Conservation (phyloP, 176 grass and related monocot genomes). For the Carex scoparia region DNA sequence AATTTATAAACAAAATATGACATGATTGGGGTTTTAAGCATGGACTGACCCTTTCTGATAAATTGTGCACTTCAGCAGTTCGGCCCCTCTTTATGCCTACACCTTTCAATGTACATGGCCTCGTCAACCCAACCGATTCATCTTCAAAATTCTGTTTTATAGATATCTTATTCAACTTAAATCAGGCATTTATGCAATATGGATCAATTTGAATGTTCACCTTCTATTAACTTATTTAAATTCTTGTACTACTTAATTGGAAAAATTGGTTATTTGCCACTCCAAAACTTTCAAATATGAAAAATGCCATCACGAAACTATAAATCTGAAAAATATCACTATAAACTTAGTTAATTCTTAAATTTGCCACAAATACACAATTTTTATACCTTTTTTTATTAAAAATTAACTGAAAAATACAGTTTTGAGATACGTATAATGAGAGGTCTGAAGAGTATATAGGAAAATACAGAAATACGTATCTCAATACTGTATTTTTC, state of each 20-base stretch:
- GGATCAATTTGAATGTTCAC: neutral
- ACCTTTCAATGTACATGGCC: slow-evolving; percentile 16
- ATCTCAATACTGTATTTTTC: too few relatives aligned
- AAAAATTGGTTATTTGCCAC: too few relatives aligned
- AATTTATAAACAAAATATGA: neutral
- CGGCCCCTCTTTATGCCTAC: slow-evolving; percentile 57
- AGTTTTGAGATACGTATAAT: too few relatives aligned
- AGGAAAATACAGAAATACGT: too few relatives aligned
- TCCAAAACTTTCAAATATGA: too few relatives aligned
- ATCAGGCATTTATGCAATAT: neutral
- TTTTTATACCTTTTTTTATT: too few relatives aligned
- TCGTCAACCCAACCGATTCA: slow-evolving; percentile 34
- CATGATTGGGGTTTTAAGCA: neutral
- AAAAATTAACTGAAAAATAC: too few relatives aligned
- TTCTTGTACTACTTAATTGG: neutral
- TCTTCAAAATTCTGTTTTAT: slow-evolving; percentile 24
- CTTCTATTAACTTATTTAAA: neutral
- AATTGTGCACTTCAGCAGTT: slow-evolving; percentile 81
- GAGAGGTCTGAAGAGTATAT: too few relatives aligned
- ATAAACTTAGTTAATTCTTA: too few relatives aligned
- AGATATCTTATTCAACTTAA: neutral
- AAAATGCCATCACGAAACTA: too few relatives aligned
- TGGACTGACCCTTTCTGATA: slow-evolving; percentile 82
- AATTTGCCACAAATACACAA: too few relatives aligned
- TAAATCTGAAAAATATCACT: too few relatives aligned